These are phyloP conservation scores for Nicotiana tabacum DNA, from an alignment of 257 asterid genomes.

Conservation along the genomic window DNA sequence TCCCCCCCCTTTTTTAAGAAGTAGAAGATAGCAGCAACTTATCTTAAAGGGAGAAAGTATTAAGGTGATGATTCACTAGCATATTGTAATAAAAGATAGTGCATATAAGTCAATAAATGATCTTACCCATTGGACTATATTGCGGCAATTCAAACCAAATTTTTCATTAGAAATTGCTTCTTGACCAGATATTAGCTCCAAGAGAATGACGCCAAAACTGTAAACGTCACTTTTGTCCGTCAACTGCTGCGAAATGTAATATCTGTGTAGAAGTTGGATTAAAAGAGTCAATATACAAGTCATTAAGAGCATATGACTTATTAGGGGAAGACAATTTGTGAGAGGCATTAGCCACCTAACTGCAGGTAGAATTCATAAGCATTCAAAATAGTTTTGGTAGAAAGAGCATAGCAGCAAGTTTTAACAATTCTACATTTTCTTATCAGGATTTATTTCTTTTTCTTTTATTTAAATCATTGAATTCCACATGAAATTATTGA, in stretches of 20 bases:
- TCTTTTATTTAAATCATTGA: no score
- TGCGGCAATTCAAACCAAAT: conserved; percentile 83
- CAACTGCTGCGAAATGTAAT: conserved; percentile 94
- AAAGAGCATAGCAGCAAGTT: background rate
- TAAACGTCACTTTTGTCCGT: conserved; percentile 95
- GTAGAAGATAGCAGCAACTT: background rate
- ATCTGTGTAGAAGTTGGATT: conserved; percentile 39
- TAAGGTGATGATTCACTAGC: background rate
- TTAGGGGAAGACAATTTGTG: background rate
- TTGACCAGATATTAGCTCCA: conserved; percentile 93
- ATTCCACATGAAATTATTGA: background rate
- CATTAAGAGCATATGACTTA: background rate
- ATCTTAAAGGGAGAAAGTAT: background rate
- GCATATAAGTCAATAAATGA: background rate
- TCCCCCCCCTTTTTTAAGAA: no score
- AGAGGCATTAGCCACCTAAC: background rate
- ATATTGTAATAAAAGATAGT: background rate
- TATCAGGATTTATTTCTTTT: no score
- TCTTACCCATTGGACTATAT: conserved; percentile 96
- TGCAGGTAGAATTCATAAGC: background rate
- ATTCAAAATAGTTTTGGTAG: background rate
- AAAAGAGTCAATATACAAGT: background rate
- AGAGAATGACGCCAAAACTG: conserved; percentile 93
- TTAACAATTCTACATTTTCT: background rate
- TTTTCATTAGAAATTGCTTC: conserved; percentile 92